Percentiles rank a stretch among this genome's conserved stretches.
These are phyloP conservation scores for Phellopilus nigrolimitatus DNA, from an alignment of 1,284 basidiomycete species.

Conservation along the genomic window DNA sequence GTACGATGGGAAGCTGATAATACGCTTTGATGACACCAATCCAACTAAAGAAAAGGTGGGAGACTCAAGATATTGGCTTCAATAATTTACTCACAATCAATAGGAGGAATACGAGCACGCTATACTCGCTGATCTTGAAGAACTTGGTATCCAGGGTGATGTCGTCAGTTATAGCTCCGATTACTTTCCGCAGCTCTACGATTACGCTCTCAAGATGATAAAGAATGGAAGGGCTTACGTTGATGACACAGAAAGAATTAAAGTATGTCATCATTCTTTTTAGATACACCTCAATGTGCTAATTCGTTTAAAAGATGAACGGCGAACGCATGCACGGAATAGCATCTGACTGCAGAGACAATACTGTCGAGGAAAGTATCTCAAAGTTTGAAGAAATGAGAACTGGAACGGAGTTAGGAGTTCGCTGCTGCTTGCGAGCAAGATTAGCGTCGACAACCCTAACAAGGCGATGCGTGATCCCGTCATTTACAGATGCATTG, in stretches of 20 bases:
- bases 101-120: slow-evolving; percentile 94
- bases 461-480: slow-evolving; percentile 98
- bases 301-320: slow-evolving; percentile 65
- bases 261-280: slow-evolving; percentile 39
- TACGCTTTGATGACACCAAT: slow-evolving; percentile 99
- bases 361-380: slow-evolving; percentile 82
- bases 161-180: slow-evolving; percentile 89
- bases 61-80: too few species aligned
- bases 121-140: slow-evolving; percentile 83
- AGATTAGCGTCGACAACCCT: slow-evolving; percentile 90
- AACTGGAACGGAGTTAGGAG: slow-evolving; percentile 74
- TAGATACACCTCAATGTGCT: too few species aligned
- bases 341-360: slow-evolving; percentile 81
- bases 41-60: slow-evolving; percentile 93
- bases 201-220: slow-evolving; percentile 80
- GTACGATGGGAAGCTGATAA: slow-evolving; percentile 94
- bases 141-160: slow-evolving; percentile 85
- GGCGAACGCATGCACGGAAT: slow-evolving; percentile 88
- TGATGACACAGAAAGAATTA: slow-evolving; percentile 88
- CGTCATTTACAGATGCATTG: slow-evolving; percentile 95
- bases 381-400: slow-evolving; percentile 89
- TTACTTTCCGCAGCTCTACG: slow-evolving; percentile 88
- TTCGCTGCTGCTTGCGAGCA: slow-evolving; percentile 91
- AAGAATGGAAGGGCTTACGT: slow-evolving; percentile 89
- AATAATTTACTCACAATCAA: too few species aligned